These are phyloP conservation scores for Dillenia turbinata DNA, from an alignment of 164 flowering plant species.

Conservation along the genomic window DNA sequence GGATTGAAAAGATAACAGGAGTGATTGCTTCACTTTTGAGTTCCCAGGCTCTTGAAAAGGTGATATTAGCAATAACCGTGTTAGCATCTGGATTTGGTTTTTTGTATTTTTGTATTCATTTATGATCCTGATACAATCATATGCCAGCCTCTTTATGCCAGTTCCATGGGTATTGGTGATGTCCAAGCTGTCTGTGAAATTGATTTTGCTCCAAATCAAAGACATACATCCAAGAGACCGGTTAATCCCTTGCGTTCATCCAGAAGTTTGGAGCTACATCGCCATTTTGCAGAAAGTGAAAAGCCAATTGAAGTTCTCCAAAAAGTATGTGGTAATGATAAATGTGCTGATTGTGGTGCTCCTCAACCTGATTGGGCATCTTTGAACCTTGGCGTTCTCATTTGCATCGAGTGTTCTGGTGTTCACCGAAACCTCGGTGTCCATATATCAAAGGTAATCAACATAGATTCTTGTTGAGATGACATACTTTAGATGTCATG, in stretches of 20 bases:
- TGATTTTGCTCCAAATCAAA: slow-evolving; percentile 66
- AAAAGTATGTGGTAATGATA: slow-evolving; percentile 82
- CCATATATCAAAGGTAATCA: slow-evolving; percentile 72
- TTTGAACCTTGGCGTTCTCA: slow-evolving; percentile 89
- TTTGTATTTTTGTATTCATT: background rate
- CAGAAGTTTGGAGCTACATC: slow-evolving; percentile 49
- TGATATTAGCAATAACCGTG: slow-evolving; percentile 13
- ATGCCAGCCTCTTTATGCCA: slow-evolving; percentile 32
- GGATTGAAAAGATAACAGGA: slow-evolving; percentile 91
- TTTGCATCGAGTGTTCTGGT: slow-evolving; percentile 99
- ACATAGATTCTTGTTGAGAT: too few species aligned
- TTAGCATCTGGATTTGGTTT: background rate
- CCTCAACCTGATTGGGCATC: slow-evolving; percentile 99
- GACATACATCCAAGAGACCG: slow-evolving; percentile 45
- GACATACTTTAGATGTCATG: too few species aligned
- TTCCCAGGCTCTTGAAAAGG: slow-evolving; percentile 74
- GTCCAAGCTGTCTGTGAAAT: slow-evolving; percentile 28
- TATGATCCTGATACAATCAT: background rate
- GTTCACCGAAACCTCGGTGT: slow-evolving; percentile 99
- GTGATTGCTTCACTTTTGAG: slow-evolving; percentile 82
- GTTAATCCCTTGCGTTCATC: slow-evolving; percentile 44
- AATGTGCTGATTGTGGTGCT: slow-evolving; percentile 98
- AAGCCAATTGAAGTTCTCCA: slow-evolving; percentile 75
- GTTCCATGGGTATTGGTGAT: slow-evolving; percentile 19
- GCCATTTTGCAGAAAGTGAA: slow-evolving; percentile 47